Percentiles rank a stretch among this genome's conserved stretches.
phyloP scores from a whole-genome alignment of 1,284 basidiomycete genomes.

The Papiliotrema laurentii region DNA sequence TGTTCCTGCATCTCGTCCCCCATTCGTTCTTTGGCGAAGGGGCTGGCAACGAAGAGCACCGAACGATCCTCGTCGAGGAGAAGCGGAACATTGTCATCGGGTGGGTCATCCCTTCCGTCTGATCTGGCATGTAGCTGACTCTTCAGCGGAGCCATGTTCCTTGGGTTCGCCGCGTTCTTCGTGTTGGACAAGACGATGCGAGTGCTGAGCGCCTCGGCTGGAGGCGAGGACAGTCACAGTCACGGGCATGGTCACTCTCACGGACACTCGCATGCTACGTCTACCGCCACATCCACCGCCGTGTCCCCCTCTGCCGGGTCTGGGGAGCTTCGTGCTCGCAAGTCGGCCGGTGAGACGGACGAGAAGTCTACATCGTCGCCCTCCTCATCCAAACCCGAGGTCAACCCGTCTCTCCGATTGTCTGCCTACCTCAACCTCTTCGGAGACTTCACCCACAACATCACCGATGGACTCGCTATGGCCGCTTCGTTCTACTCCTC shows the following conservation, averaged over 20 bases:
- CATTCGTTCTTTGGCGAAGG: slow-evolving; percentile 85
- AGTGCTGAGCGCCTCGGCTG: slow-evolving; percentile 55
- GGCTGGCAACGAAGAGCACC: slow-evolving; percentile 51
- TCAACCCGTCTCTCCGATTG: slow-evolving; percentile 58
- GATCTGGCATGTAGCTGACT: not conserved
- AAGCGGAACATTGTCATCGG: slow-evolving; percentile 84
- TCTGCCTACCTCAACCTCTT: slow-evolving; percentile 87
- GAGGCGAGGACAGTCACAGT: slow-evolving; percentile 43
- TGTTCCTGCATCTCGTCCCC: slow-evolving; percentile 81
- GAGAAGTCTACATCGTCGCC: slow-evolving; percentile 9
- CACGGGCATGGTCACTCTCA: slow-evolving; percentile 58
- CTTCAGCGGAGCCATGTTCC: slow-evolving; percentile 67
- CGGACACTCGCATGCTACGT: slow-evolving; percentile 54
- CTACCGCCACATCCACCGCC: slow-evolving; percentile 19
- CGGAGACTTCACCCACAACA: slow-evolving; percentile 68
- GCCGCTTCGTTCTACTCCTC: slow-evolving; percentile 85
- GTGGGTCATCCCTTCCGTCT: slow-evolving; percentile 37
- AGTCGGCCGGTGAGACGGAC: slow-evolving; percentile 24
- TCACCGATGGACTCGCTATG: slow-evolving; percentile 79
- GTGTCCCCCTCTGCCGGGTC: slow-evolving; percentile 1
- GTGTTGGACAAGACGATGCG: slow-evolving; percentile 84
- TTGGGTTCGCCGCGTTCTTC: slow-evolving; percentile 81
- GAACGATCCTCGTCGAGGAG: slow-evolving; percentile 76
- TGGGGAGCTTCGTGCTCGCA: slow-evolving; percentile 29
- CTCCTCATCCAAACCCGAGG: slow-evolving; percentile 22